Evolutionary conservation across 805 yeast genomes (phyloP), one percentile per base, ranked within the genome.

Genomic region (Saccharomycopsis amapae): DNA sequence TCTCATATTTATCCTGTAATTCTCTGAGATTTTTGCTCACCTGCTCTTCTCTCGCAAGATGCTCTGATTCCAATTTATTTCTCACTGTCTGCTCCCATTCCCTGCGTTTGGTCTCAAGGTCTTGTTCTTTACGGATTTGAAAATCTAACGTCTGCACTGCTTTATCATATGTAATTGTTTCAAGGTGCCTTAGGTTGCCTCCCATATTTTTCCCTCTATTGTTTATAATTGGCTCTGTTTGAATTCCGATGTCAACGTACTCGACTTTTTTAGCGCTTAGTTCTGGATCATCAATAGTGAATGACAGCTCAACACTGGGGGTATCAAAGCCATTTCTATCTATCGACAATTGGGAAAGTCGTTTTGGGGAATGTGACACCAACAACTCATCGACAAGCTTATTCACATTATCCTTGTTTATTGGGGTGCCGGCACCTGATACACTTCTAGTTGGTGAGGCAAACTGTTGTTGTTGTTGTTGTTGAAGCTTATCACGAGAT

Each of bases 101-200:
- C 24, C 24, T 23, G 17, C 44, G 35, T 24, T 26, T 17, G n/a
- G 13, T 25, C 7, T 20, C 26, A 15, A 32, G 17, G 12, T 35
- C 40, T 23, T 46, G 46, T 33, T 46, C 50, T 28, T 47, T 32
- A 13, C 22, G 22, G 15, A 50, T 37, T 36, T 45, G 35, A 13
- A 39, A 42, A 39, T 50, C 53, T 15, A 32, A 17, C 9, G 53
- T 50, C 32, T 50, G 42, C 2, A 50, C 42, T 5, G 42, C 38
- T 24, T 50, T 50, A 7, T 50, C 53, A 31, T 50, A 50, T 31
- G 32, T 46, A 6, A 40, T 26, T n/a, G 26, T 19, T 20, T 41
- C 40, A 5, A 22, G n/a, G n/a, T n/a, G n/a, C n/a, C n/a, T n/a
- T n/a, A n/a, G n/a, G n/a, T n/a, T n/a, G n/a, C n/a, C n/a, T n/a